These are phyloP conservation scores for Davidsoniella virescens DNA, from an alignment of 2,329 filamentous ascomycete genomes.

Conservation along the genomic window DNA sequence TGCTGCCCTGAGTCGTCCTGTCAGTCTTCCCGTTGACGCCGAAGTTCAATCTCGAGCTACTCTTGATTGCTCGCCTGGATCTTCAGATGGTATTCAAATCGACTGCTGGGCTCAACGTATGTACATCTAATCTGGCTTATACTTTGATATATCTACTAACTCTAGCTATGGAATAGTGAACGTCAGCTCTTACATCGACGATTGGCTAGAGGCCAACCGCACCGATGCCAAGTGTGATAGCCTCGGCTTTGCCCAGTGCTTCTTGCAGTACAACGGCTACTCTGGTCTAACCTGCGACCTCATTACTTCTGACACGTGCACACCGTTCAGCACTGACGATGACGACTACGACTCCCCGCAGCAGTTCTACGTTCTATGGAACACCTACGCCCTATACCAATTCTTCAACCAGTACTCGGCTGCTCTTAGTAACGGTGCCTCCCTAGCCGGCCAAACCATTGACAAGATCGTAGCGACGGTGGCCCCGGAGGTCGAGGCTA, in stretches of 20 bases:
- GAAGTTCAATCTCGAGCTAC: neutral
- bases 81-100: constrained; percentile 1
- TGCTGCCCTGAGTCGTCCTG: neutral
- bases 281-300: constrained; percentile 17
- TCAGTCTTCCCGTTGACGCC: neutral
- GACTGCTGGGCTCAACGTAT: constrained; percentile 9
- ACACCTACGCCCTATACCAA: constrained; percentile 18
- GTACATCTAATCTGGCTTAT: neutral
- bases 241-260: constrained; percentile 18
- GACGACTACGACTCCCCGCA: constrained; percentile 16
- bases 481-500: constrained; percentile 16
- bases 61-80: constrained; percentile 7
- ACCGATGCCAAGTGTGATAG: constrained; percentile 16
- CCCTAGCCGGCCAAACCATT: constrained; percentile 17
- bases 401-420: constrained; percentile 19
- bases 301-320: constrained; percentile 17
- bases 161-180: constrained; percentile 10
- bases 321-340: constrained; percentile 13
- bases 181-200: constrained; percentile 16
- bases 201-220: constrained; percentile 17
- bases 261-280: constrained; percentile 17
- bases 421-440: constrained; percentile 17
- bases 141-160: neutral
- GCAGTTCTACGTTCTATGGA: constrained; percentile 19
- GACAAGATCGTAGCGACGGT: constrained; percentile 17